A percentile compares a stretch with the other conserved stretches of the same genome.
Conservation (phyloP, 2,329 filamentous ascomycete genomes). For the Colletotrichum simmondsii region DNA sequence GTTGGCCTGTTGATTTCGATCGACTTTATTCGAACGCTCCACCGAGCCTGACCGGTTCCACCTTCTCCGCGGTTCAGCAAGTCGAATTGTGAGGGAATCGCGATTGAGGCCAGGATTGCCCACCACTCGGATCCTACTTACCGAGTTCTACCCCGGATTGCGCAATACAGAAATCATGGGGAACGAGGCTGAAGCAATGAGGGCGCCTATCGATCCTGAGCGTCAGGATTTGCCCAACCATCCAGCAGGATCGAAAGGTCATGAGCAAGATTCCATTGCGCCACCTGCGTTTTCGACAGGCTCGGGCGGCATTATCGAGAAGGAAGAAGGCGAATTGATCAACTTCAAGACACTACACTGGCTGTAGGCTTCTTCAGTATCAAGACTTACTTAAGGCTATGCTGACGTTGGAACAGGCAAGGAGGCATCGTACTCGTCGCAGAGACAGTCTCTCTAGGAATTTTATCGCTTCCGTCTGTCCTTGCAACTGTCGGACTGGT, state of each 20-base stretch:
- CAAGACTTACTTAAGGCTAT: fast-evolving
- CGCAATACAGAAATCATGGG: conserved; percentile 15
- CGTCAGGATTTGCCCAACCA: not conserved
- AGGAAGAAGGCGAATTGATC: conserved; percentile 38
- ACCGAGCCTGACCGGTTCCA: conserved; percentile 26
- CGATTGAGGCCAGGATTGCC: not conserved
- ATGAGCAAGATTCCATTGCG: not conserved
- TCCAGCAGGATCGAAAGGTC: not conserved
- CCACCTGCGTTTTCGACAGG: not conserved
- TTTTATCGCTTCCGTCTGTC: conserved; percentile 80
- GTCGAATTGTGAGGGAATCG: not conserved
- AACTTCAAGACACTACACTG: conserved; percentile 50
- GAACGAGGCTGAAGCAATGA: conserved; percentile 8
- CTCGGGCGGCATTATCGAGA: conserved; percentile 2
- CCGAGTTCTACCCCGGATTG: not conserved
- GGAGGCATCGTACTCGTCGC: conserved; percentile 57
- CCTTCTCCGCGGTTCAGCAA: not conserved
- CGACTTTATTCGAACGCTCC: conserved; percentile 9
- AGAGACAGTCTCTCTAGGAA: conserved; percentile 57
- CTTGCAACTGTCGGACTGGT: conserved; percentile 79
- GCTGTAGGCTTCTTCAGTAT: conserved; percentile 42
- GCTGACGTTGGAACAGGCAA: conserved; percentile 46
- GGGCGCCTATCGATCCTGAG: conserved; percentile 10
- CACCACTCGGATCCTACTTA: not conserved
- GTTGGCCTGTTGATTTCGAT: not conserved